A percentile compares a stretch with the other conserved stretches of the same genome.
phyloP scores from a whole-genome alignment of 768 basidiomycete species.

The Boletus vinaceobasis region DNA sequence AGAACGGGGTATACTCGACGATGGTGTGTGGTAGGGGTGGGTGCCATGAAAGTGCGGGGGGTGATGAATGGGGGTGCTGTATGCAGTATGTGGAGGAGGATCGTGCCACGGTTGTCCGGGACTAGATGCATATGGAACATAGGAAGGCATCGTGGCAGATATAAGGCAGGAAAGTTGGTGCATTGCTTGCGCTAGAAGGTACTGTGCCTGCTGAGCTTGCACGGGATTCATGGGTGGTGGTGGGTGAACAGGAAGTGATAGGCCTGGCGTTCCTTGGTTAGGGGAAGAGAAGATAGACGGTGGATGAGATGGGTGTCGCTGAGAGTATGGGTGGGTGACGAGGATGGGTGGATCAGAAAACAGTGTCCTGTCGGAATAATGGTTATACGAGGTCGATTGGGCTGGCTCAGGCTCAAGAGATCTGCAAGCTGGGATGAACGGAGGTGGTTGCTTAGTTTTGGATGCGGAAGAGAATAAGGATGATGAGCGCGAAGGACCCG shows the following conservation, averaged over 20 bases:
- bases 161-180: constrained; percentile 40
- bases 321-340: constrained; percentile 22
- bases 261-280: constrained; percentile 10
- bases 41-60: constrained; percentile 17
- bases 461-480: constrained; percentile 5
- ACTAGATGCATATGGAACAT: constrained; percentile 13
- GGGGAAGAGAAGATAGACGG: constrained; percentile 16
- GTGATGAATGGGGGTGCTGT: constrained; percentile 9
- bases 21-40: constrained; percentile 20
- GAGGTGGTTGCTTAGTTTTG: constrained; percentile 7
- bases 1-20: constrained; percentile 45
- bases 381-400: background rate
- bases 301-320: constrained; percentile 17
- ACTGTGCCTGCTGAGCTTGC: constrained; percentile 37
- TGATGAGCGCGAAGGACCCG: constrained; percentile 10
- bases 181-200: constrained; percentile 38
- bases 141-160: constrained; percentile 29
- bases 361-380: background rate
- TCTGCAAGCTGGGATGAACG: constrained; percentile 1
- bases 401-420: constrained; percentile 8
- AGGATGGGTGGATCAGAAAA: constrained; percentile 15
- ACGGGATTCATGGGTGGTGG: constrained; percentile 25
- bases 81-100: constrained; percentile 6
- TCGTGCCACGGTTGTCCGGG: constrained; percentile 24
- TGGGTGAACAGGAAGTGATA: constrained; percentile 28